Evolutionary conservation across 306 rosid species (phyloP), one percentile per base, ranked within the genome.

Genomic region (Benincasa hispida): DNA sequence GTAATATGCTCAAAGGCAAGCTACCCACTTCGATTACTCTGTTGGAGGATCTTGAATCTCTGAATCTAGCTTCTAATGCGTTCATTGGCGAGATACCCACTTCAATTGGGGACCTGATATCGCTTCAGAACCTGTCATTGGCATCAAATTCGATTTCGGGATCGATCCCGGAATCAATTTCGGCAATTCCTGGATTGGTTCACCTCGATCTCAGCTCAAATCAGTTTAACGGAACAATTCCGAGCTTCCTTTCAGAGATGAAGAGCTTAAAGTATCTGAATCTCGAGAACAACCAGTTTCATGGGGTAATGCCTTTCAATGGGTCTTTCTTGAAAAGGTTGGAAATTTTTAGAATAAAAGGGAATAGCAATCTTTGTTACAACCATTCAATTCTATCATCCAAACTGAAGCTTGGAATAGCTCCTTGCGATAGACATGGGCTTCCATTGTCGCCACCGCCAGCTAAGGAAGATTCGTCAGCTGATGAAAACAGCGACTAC

Each of bases 121-220:
- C 98, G 0, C 85, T 93, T 0, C 77, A 51, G 47, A 85, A 85
- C 56, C 63, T 89, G 11, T 91, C 98, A 5, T 56, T 93, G 15
- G 84, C 96, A 54, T 91, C 98, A 0, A 93, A 93, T 48, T 85
- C 93, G 2, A 68, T 93, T 19, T 89, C 98, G 7, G 98, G 98
- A 11, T 57, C 92, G 1, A 84, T 93, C 4, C 97, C 97, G 0
- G 96, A 84, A 70, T 87, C 97, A 0, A 62, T 91, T 3, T 91
- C 98, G 5, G 96, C 96, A 5, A 67, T 93, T 1, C 88, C 96
- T 0, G 83, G 80, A 10, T 74, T 91, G 60, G 81, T 80, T 72
- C 97, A 93, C 79, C 19, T 93, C 83, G 98, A 93, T 91, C 96
- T 93, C 84, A 93, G 97, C 82, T 89, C 93, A 8, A 93, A 93